A percentile compares a stretch with the other conserved stretches of the same genome.
Evolutionary conservation across 2,329 filamentous ascomycete species (phyloP).

Genomic region (Grosmannia serpens): DNA sequence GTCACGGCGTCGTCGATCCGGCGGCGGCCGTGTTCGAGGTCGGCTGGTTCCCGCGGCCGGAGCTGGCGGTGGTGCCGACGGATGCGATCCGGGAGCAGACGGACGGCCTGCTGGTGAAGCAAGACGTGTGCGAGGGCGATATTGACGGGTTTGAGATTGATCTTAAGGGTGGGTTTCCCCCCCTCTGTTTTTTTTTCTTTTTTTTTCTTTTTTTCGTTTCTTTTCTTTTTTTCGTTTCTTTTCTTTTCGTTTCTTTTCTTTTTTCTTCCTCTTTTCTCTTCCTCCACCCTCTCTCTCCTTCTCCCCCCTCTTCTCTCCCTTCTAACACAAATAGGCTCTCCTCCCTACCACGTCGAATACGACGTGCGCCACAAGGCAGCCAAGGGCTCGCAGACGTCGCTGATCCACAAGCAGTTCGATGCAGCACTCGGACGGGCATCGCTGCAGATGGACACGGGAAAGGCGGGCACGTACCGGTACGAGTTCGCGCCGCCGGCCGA

Average conservation of each 20-base stretch:
- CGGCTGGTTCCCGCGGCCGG: constrained; percentile 73
- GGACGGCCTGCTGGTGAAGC: constrained; percentile 53
- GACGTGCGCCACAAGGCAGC: constrained; percentile 59
- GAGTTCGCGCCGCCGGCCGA: constrained; percentile 75
- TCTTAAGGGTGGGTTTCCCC: constrained; percentile 51
- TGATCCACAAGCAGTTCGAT: constrained; percentile 61
- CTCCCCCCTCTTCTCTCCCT: background rate
- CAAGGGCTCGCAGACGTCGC: constrained; percentile 47
- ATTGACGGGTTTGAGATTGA: constrained; percentile 78
- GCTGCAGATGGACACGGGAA: constrained; percentile 75
- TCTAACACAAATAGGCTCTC: constrained; percentile 39
- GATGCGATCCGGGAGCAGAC: constrained; percentile 39
- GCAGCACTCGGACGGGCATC: constrained; percentile 65
- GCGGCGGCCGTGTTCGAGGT: constrained; percentile 66
- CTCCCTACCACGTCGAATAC: constrained; percentile 77
- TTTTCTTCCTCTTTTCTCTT: background rate
- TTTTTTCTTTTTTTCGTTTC: background rate
- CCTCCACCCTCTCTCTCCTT: background rate
- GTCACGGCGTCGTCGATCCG: constrained; percentile 68
- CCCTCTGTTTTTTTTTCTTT: background rate
- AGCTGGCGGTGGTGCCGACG: constrained; percentile 55
- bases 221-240: background rate
- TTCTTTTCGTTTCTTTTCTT: background rate
- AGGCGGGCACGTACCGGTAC: constrained; percentile 77
- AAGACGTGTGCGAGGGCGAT: constrained; percentile 86